Evolutionary conservation across 306 rosid genomes (phyloP).

Genomic region (Cicer arietinum): DNA sequence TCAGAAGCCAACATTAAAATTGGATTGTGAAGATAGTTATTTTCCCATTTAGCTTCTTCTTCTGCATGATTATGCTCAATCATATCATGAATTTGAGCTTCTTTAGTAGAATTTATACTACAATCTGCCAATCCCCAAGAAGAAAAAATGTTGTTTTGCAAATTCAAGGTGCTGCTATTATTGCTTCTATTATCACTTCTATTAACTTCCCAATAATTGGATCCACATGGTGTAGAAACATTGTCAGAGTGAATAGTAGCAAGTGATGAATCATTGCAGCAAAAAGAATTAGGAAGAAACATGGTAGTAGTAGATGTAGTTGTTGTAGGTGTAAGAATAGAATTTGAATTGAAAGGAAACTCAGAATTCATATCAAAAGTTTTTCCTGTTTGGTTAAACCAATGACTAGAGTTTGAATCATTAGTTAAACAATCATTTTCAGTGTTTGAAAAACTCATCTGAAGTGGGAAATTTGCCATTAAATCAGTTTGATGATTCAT

Average conservation of each 20-base stretch:
- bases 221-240: constrained; percentile 43
- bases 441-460: constrained; percentile 49
- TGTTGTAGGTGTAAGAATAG: constrained; percentile 46
- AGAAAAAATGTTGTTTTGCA: constrained; percentile 41
- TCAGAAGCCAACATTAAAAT: constrained; percentile 55
- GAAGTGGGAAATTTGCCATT: constrained; percentile 51
- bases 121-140: constrained; percentile 57
- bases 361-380: constrained; percentile 55
- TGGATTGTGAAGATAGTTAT: constrained; percentile 55
- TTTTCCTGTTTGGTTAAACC: constrained; percentile 54
- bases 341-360: constrained; percentile 46
- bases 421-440: constrained; percentile 32
- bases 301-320: constrained; percentile 36
- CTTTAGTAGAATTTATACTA: constrained; percentile 34
- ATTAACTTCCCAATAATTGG: constrained; percentile 51
- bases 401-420: constrained; percentile 49
- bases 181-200: constrained; percentile 48
- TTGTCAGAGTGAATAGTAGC: constrained; percentile 45
- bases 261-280: constrained; percentile 53
- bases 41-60: constrained; percentile 54
- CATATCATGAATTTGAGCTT: constrained; percentile 43
- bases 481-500: constrained; percentile 47
- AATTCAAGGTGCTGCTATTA: constrained; percentile 42
- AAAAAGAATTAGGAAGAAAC: constrained; percentile 46
- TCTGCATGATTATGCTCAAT: constrained; percentile 48